Evolutionary conservation across 176 grass and related monocot genomes (phyloP).

Genomic region (sorghum (Sorghum bicolor)): Sorghum_bicolor_NCBIv3 NC_012873.2:63703001-63703500

Average conservation of each 20-base stretch:
- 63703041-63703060: conserved; percentile 13
- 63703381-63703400: neutral
- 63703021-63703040: conserved; percentile 24
- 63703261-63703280: neutral
- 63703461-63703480: neutral
- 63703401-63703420: neutral
- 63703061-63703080: neutral
- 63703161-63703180: neutral
- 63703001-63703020: neutral
- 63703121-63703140: neutral
- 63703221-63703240: conserved; percentile 23
- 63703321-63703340: neutral
- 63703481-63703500: neutral
- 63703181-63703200: neutral
- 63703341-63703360: neutral
- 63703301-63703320: neutral
- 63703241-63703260: neutral
- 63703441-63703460: neutral
- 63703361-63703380: neutral
- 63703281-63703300: conserved; percentile 15
- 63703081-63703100: neutral
- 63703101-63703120: neutral
- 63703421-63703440: neutral
- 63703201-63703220: neutral
- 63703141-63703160: neutral